phyloP scores from a whole-genome alignment of 2,329 filamentous ascomycete species.

The Penicillium sp. region DNA sequence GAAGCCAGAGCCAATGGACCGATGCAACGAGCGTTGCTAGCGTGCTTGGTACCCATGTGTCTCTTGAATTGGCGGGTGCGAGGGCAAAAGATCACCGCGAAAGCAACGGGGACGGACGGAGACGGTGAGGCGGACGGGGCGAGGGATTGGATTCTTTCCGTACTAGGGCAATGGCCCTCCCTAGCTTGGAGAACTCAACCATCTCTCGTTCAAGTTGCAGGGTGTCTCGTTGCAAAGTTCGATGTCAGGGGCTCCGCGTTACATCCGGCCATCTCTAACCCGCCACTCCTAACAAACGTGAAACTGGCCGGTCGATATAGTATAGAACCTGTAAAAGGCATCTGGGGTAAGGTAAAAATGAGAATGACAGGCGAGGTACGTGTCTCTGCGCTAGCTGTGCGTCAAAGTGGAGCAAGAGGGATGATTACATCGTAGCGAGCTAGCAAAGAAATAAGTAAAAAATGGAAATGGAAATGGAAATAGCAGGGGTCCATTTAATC shows the following conservation, averaged over 20 bases:
- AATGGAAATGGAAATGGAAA: not conserved
- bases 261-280: not conserved
- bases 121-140: too few relatives aligned
- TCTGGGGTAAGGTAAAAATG: not conserved
- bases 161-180: not conserved
- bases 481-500: not conserved
- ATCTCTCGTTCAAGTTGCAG: too few relatives aligned
- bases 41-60: too few relatives aligned
- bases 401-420: not conserved
- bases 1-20: not conserved
- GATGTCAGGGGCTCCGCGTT: not conserved
- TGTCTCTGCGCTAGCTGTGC: not conserved
- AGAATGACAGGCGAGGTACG: not conserved
- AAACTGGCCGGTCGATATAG: not conserved
- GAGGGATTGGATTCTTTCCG: not conserved
- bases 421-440: not conserved
- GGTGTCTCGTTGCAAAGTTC: not conserved
- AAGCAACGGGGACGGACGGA: not conserved
- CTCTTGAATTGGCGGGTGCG: too few relatives aligned
- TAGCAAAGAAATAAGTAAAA: not conserved
- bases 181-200: too few relatives aligned
- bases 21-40: not conserved
- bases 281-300: not conserved
- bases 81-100: not conserved
- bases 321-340: too few relatives aligned